These are phyloP conservation scores for Yamadazyma blattariae DNA, from an alignment of 1,139 yeast species.

Conservation along the genomic window DNA sequence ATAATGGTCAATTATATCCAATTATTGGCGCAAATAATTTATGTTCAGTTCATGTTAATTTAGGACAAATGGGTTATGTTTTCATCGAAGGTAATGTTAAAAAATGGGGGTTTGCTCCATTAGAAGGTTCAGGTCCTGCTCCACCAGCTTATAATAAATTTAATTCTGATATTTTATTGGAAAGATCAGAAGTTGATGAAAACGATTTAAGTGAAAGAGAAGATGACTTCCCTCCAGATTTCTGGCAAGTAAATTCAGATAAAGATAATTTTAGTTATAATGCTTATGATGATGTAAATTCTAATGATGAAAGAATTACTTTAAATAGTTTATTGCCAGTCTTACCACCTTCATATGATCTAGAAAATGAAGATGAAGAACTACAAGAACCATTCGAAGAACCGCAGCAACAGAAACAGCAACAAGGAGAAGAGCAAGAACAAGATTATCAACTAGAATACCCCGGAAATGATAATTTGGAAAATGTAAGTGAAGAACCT, in stretches of 20 bases:
- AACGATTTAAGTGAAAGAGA: conserved; percentile 45
- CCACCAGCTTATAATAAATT: conserved; percentile 59
- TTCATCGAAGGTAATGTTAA: conserved; percentile 60
- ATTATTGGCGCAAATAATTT: conserved; percentile 51
- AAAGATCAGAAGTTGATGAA: conserved; percentile 53
- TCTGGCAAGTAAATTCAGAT: conserved; percentile 38
- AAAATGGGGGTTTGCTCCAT: conserved; percentile 64
- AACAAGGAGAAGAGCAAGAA: neutral
- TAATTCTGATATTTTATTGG: conserved; percentile 52
- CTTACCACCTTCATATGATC: conserved; percentile 37
- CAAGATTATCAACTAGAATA: neutral
- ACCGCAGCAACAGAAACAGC: neutral
- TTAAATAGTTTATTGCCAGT: conserved; percentile 34
- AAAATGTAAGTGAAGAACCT: too few relatives aligned
- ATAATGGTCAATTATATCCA: conserved; percentile 47
- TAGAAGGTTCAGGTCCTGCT: conserved; percentile 60
- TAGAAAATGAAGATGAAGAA: conserved; percentile 10
- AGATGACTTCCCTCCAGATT: conserved; percentile 56
- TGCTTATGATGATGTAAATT: conserved; percentile 35
- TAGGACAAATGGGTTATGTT: conserved; percentile 59
- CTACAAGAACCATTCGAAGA: neutral
- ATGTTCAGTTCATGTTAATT: conserved; percentile 53
- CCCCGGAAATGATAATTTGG: too few relatives aligned
- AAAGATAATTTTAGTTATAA: conserved; percentile 40
- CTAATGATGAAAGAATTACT: conserved; percentile 40